These are phyloP conservation scores for Penicillium sp. DNA, from an alignment of 2,329 filamentous ascomycete species.

Conservation along the genomic window DNA sequence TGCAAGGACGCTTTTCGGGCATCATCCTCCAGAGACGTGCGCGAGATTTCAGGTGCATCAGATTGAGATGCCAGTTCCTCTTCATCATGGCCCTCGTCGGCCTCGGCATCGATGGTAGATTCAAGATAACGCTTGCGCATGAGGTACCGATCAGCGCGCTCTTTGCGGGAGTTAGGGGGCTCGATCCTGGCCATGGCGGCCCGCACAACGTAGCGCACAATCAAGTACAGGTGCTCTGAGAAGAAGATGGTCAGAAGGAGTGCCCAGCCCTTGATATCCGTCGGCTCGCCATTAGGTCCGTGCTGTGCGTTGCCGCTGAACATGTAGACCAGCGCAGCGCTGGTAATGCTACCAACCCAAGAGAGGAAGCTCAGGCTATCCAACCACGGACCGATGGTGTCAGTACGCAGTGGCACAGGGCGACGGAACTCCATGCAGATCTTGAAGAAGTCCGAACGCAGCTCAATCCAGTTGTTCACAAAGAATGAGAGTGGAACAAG, in stretches of 20 bases:
- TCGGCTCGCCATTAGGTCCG: conserved; percentile 42
- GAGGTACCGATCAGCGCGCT: conserved; percentile 76
- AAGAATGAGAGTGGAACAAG: conserved; percentile 86
- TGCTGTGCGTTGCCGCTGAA: conserved; percentile 69
- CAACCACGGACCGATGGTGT: conserved; percentile 95
- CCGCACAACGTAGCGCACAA: conserved; percentile 71
- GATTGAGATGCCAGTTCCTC: conserved; percentile 3
- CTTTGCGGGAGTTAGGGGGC: conserved; percentile 81
- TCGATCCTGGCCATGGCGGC: conserved; percentile 78
- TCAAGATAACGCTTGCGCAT: conserved; percentile 79
- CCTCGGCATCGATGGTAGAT: conserved; percentile 26
- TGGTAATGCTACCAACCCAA: conserved; percentile 90
- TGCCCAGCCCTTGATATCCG: conserved; percentile 75
- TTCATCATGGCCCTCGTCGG: conserved; percentile 24
- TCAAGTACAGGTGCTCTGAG: conserved; percentile 87
- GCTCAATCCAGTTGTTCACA: conserved; percentile 94
- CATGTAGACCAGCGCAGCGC: conserved; percentile 83
- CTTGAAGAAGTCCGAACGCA: conserved; percentile 92
- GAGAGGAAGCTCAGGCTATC: conserved; percentile 84
- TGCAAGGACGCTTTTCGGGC: conserved; percentile 39
- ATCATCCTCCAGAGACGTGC: conserved; percentile 46
- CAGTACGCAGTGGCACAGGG: conserved; percentile 83
- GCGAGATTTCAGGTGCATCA: conserved; percentile 34
- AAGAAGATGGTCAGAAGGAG: conserved; percentile 80
- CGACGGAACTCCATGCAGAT: conserved; percentile 89